Percentiles rank a stretch among this genome's conserved stretches.
phyloP scores from a whole-genome alignment of 768 basidiomycete genomes.

The Calocera viscosa region DNA sequence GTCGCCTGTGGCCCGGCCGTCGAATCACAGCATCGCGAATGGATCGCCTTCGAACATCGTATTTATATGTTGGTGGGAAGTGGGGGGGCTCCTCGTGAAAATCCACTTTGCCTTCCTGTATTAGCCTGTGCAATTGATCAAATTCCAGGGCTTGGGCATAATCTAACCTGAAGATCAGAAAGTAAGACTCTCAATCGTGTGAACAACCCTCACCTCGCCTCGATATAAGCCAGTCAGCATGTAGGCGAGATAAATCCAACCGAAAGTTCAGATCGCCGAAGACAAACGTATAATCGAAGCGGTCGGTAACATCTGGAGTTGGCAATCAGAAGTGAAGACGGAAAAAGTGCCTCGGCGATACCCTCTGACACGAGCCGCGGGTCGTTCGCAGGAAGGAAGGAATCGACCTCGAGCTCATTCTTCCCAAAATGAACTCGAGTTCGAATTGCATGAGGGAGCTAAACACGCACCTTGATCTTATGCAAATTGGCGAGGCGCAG shows the following conservation, averaged over 20 bases:
- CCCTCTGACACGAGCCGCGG: slow-evolving; percentile 61
- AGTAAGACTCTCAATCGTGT: background rate
- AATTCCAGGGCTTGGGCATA: slow-evolving; percentile 78
- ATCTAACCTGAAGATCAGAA: slow-evolving; percentile 35
- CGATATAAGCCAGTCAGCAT: slow-evolving; percentile 88
- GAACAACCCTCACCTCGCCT: slow-evolving; percentile 44
- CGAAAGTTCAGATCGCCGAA: slow-evolving; percentile 90
- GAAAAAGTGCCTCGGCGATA: slow-evolving; percentile 21
- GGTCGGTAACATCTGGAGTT: slow-evolving; percentile 61
- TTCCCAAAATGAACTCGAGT: slow-evolving; percentile 22
- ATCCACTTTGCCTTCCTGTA: slow-evolving; percentile 50
- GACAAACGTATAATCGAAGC: slow-evolving; percentile 79
- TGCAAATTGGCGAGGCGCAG: slow-evolving; percentile 73
- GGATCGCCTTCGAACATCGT: slow-evolving; percentile 55
- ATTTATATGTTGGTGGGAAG: slow-evolving; percentile 92
- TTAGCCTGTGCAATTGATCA: slow-evolving; percentile 72
- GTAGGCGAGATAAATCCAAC: slow-evolving; percentile 72
- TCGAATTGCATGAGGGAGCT: slow-evolving; percentile 9
- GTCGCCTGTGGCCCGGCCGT: slow-evolving; percentile 16
- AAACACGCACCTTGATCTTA: slow-evolving; percentile 63
- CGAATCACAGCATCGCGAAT: slow-evolving; percentile 32
- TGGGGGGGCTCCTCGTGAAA: slow-evolving; percentile 69
- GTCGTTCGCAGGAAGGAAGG: slow-evolving; percentile 55
- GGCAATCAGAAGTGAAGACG: slow-evolving; percentile 9
- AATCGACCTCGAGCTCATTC: slow-evolving; percentile 66